Base-by-base conservation (phyloP, 495 filamentous ascomycete genomes). In the Penicillium mononematosum region DNA sequence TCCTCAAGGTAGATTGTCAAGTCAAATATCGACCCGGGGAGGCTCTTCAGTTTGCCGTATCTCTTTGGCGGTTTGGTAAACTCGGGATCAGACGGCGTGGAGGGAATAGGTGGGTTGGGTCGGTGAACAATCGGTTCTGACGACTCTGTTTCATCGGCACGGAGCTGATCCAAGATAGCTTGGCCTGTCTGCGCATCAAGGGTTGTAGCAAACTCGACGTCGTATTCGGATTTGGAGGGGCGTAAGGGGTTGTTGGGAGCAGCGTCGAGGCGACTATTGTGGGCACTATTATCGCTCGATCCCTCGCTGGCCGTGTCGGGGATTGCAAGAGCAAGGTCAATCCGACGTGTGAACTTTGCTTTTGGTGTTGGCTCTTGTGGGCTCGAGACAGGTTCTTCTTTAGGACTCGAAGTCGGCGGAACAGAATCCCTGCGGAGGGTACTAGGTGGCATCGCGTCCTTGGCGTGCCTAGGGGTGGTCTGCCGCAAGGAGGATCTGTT, bases 1-100 rank as follows among this genome's bases (percentile, higher is more conserved):
- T 81, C 74, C 45, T 84, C 84, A 24, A 96, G 73, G 24, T 74
- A 76, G 29, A 95, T 72, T 3, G 78, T 82, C 24, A 92, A 66
- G 32, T 77, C 80, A 32, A 75, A 66, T 17, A 78, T 74, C 0
- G 79, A 83, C 4, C 77, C 78, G 0, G 71, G 69, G 9, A 73
- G 53, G 22, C 70, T 73, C 16, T 67, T 76, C 10, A 83, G 61
- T 32, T 72, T 77, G 11, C 80, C 80, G 11, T 80, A 67, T 38
- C 76, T 58, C 24, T 70, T 73, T 31, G 68, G 71, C 10, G 77
- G 67, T 57, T 76, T 71, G 47, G 66, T 51, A 24, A 75, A 76
- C 4, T 64, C 57, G 20, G 56, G 25, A 14, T 32, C 41, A 9
- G 50, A 43, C 10, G 62, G 41, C 5, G 17, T 53, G 2, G 45